Conservation (phyloP, 1,284 basidiomycete genomes). For the Malassezia restricta region DNA sequence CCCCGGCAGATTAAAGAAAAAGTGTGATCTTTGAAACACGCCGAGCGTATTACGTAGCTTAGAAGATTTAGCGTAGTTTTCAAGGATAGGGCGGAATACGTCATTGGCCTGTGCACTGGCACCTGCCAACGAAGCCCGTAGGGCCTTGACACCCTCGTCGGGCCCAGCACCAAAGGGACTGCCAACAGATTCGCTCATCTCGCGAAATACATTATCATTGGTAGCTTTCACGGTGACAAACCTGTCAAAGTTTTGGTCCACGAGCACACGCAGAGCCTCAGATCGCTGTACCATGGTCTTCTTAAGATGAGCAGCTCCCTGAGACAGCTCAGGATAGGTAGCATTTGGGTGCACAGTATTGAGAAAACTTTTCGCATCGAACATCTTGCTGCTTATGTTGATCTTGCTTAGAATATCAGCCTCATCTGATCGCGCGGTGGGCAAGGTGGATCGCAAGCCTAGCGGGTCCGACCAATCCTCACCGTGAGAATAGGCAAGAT, state of each 20-base stretch:
- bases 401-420: slow-evolving; percentile 27
- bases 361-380: slow-evolving; percentile 87
- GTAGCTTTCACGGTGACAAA: slow-evolving; percentile 96
- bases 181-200: slow-evolving; percentile 63
- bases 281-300: slow-evolving; percentile 52
- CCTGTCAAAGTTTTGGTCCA: slow-evolving; percentile 94
- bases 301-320: slow-evolving; percentile 43
- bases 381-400: slow-evolving; percentile 65
- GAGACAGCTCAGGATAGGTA: slow-evolving; percentile 72
- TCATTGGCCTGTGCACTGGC: slow-evolving; percentile 82
- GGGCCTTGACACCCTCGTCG: slow-evolving; percentile 70
- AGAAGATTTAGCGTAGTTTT: slow-evolving; percentile 87
- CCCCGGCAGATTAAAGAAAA: slow-evolving; percentile 94
- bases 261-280: slow-evolving; percentile 81
- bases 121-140: slow-evolving; percentile 53
- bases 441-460: slow-evolving; percentile 49
- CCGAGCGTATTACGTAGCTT: slow-evolving; percentile 82
- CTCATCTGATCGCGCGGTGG: slow-evolving; percentile 20
- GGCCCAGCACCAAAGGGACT: slow-evolving; percentile 64
- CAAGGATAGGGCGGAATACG: slow-evolving; percentile 87
- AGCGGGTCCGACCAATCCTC: slow-evolving; percentile 43
- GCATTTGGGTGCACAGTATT: slow-evolving; percentile 88
- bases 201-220: slow-evolving; percentile 74
- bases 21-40: slow-evolving; percentile 91
- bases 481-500: slow-evolving; percentile 8